A percentile compares a stretch with the other conserved stretches of the same genome.
Evolutionary conservation across 306 rosid genomes (phyloP).

Genomic region (Mucuna pruriens): DNA sequence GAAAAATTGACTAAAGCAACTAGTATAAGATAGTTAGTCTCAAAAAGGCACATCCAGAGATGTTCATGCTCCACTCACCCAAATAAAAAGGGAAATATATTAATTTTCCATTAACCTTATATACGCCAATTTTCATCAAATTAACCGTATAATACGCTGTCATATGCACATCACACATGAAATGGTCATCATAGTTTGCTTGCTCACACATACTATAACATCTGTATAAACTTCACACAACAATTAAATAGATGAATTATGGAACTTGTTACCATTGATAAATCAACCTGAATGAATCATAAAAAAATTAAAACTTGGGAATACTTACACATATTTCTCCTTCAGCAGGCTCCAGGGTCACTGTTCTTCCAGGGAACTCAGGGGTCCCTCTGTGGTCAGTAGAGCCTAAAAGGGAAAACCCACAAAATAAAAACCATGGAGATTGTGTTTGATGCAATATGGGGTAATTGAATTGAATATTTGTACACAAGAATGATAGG

Average conservation of each 20-base stretch:
- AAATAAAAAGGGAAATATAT: neutral
- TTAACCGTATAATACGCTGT: neutral
- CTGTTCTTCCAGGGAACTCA: slow-evolving; percentile 91
- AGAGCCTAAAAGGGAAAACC: slow-evolving; percentile 64
- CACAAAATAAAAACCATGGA: slow-evolving; percentile 28
- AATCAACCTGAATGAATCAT: neutral
- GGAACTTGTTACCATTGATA: neutral
- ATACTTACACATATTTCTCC: slow-evolving; percentile 81
- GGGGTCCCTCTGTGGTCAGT: slow-evolving; percentile 96
- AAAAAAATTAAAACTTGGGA: neutral
- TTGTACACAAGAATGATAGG: neutral
- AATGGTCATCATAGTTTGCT: neutral
- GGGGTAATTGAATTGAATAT: neutral
- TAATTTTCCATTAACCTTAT: neutral
- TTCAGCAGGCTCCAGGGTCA: slow-evolving; percentile 82
- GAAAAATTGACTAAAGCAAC: neutral
- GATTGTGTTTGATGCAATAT: neutral
- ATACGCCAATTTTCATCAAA: slow-evolving; percentile 11
- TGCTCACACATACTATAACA: neutral
- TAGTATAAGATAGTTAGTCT: neutral
- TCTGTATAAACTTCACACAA: neutral
- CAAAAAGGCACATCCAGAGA: slow-evolving; percentile 1
- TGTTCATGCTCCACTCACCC: slow-evolving; percentile 3
- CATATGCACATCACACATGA: slow-evolving; percentile 11
- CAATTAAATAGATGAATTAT: neutral